These are phyloP conservation scores for Nicotiana noctiflora DNA, from an alignment of 257 asterid genomes.

Conservation along the genomic window DNA sequence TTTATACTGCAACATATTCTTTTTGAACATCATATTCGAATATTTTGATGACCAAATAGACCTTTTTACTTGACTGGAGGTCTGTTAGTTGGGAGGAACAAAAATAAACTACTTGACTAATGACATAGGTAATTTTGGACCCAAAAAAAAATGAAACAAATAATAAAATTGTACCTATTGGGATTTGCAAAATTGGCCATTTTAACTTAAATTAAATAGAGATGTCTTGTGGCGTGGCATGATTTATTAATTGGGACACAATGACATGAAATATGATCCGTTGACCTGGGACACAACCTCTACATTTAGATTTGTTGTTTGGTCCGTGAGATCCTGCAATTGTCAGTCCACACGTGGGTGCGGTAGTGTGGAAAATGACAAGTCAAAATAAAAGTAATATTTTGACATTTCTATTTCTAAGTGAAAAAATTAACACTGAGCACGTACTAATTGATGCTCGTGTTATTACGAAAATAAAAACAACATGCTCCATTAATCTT, in stretches of 20 bases:
- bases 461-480: neutral
- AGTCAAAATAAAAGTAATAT: neutral
- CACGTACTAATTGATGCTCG: neutral
- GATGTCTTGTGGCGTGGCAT: neutral
- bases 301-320: neutral
- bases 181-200: too few species aligned
- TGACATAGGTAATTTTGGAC: too few species aligned
- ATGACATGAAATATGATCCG: conserved; percentile 1
- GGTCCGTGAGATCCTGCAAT: neutral
- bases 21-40: too few species aligned
- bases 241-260: neutral
- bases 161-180: too few species aligned
- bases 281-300: conserved; percentile 8
- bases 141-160: too few species aligned
- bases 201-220: too few species aligned
- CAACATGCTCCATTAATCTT: neutral
- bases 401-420: neutral
- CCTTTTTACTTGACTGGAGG: too few species aligned
- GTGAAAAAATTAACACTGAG: neutral
- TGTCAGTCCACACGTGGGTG: neutral
- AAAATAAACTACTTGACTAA: too few species aligned
- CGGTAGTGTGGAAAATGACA: neutral
- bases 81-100: too few species aligned
- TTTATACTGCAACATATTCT: too few species aligned
- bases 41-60: too few species aligned